A percentile compares a stretch with the other conserved stretches of the same genome.
Evolutionary conservation across 2,329 filamentous ascomycete species (phyloP).

Genomic region (Plectosphaerella cucumerina): DNA sequence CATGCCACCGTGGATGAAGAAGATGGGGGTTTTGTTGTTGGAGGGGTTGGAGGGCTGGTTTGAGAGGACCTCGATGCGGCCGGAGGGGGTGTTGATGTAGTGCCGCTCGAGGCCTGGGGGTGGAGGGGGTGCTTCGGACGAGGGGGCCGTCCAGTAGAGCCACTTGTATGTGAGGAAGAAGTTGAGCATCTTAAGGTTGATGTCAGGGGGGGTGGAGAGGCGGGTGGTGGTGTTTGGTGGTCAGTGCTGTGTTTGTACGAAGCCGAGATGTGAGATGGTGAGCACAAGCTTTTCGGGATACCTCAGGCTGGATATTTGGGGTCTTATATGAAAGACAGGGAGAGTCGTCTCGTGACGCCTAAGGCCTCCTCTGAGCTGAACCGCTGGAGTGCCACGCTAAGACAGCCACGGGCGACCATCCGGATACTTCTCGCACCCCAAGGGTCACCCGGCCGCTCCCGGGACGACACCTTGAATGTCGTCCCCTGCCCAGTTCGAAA

Average conservation of each 20-base stretch:
- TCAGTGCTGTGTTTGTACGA: background rate
- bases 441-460: too few species aligned
- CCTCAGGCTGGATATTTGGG: too few species aligned
- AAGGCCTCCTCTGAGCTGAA: too few species aligned
- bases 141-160: slow-evolving; percentile 24
- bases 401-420: too few species aligned
- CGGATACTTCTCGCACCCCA: too few species aligned
- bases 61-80: slow-evolving; percentile 45
- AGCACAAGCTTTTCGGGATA: too few species aligned
- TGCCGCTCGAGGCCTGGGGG: slow-evolving; percentile 38
- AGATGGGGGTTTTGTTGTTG: slow-evolving; percentile 28
- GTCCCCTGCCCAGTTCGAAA: too few species aligned
- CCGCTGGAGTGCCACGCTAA: too few species aligned
- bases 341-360: too few species aligned
- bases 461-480: too few species aligned
- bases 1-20: slow-evolving; percentile 53
- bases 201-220: background rate
- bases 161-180: slow-evolving; percentile 26
- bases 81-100: slow-evolving; percentile 38
- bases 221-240: background rate
- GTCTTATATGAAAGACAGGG: too few species aligned
- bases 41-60: slow-evolving; percentile 23
- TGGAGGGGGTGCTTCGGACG: slow-evolving; percentile 18
- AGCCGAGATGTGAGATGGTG: background rate
- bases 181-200: slow-evolving; percentile 12